Evolutionary conservation across 1,139 yeast species (phyloP).

Genomic region (Scheffersomyces parashehatae): DNA sequence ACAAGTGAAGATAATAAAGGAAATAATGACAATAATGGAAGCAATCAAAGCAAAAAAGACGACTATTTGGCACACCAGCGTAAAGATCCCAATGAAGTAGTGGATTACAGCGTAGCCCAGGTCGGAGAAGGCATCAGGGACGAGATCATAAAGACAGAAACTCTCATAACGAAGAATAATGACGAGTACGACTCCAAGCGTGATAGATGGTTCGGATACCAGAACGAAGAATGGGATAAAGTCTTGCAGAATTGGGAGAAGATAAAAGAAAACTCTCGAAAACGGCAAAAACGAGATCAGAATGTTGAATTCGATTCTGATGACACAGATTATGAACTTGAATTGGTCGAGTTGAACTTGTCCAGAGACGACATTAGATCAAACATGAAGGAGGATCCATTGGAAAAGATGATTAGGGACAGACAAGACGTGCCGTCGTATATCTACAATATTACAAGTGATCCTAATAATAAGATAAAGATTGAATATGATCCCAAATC

Average conservation of each 20-base stretch:
- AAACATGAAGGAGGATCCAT: conserved; percentile 35
- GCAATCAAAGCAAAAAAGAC: conserved; percentile 14
- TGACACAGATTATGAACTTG: conserved; percentile 52
- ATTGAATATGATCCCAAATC: conserved; percentile 58
- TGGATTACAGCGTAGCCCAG: conserved; percentile 32
- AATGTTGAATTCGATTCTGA: conserved; percentile 33
- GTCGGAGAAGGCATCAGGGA: conserved; percentile 38
- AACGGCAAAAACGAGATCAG: conserved; percentile 8
- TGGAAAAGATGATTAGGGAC: conserved; percentile 44
- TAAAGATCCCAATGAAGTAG: conserved; percentile 26
- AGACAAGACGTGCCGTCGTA: conserved; percentile 57
- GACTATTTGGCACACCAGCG: conserved; percentile 56
- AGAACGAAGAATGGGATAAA: conserved; percentile 57
- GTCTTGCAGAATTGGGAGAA: conserved; percentile 48
- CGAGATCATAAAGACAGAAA: conserved; percentile 17
- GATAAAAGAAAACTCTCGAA: conserved; percentile 24
- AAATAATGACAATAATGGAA: conserved; percentile 1
- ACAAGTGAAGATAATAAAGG: not conserved
- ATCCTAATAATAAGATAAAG: conserved; percentile 25
- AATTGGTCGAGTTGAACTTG: conserved; percentile 50
- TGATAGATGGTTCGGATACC: conserved; percentile 80
- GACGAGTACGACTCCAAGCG: conserved; percentile 66
- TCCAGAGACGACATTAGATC: conserved; percentile 23
- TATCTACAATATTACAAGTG: conserved; percentile 36
- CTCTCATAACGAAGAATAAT: conserved; percentile 30